Base-by-base conservation (phyloP, 805 yeast species). In the Schwanniomyces sp. region DNA sequence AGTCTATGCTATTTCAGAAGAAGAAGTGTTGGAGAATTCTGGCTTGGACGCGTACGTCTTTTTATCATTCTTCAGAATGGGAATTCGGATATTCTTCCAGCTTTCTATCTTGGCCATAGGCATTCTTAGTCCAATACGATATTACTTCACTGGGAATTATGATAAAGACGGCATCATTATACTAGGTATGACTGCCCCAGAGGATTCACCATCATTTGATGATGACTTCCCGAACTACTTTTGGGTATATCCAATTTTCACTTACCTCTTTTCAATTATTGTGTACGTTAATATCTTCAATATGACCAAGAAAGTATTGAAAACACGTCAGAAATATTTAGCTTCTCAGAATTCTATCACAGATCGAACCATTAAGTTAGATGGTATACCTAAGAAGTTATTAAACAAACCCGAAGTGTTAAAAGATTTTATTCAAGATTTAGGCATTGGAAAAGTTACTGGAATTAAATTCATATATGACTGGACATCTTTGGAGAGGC, bases 11-110 rank as follows among this genome's bases (percentile, higher is more conserved):
- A 84, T 91, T 17, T 71, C 80, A 18, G 98, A 94, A 55, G 78
- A 80, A 11, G 91, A 91, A 46, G 79, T 92, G 3, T 74, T 92
- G 44, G 89, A 87, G 51, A 85, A 83, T 57, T 96, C 97, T 1
- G 99, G 99, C 0, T 69, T 92, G 37, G 99, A 92, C 66, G 96
- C 97, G 1, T 91, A 80, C 70, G 77, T 71, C 37, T 72, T 67
- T 46, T 56, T 74, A 45, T 57, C 66, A 26, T 74, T 72, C 55
- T 72, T 72, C 61, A 69, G 64, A 49, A 88, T 91, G 87, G 82
- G 95, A 44, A 87, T 91, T 46, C 81, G 80, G 60, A 74, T 89
- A 5, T 70, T 92, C 32, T 67, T 81, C 7, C 69, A 82, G 3
- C 82, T 91, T 56, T 78, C 88, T 42, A 54, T 88, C 4, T 80